Evolutionary conservation across 2,329 filamentous ascomycete species (phyloP), one percentile per base, ranked within the genome.

Genomic region (Hypoxylon sp.): DNA sequence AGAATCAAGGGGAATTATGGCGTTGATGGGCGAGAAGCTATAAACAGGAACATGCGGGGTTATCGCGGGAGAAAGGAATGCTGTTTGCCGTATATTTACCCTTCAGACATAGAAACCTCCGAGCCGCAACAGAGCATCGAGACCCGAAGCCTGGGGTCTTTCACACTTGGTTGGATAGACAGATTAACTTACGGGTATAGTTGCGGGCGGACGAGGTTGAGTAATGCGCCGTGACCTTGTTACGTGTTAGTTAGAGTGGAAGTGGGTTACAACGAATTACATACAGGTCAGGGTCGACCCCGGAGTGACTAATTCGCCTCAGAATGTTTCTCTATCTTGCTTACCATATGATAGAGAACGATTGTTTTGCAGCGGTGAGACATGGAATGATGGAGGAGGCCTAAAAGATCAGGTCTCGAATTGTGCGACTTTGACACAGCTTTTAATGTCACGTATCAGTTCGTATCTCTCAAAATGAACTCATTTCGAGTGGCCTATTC

Each of bases 61-160:
- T 22, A 29, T 17, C 19, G 35, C 66, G 53, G 66, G 63, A 67
- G 47, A 59, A 64, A 69, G 31, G 57, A 39, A 71, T 60, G 66
- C 31, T 59, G 66, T 54, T 35, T 65, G 54, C 69, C 69, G 66
- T 46, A 50, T 37, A 67, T 55, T 59, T 65, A 37, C 51, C 48
- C 58, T 63, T 58, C 24, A 67, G 67, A 62, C 60, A 69, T 29
- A 62, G 63, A 65, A 71, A 63, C 47, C 17, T 69, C 69, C 66
- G 66, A 69, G 44, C 61, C 59, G 61, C 44, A 44, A 48, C 35
- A 44, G 37, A 53, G 17, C 14, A 54, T 61, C 13, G 39, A 61
- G 35, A 22, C 39, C 52, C 63, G 59, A 52, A 37, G 19, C 46
- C 42, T 44, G 26, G 42, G 9, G n/a, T 33, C 14, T 55, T 54